Evolutionary conservation across 306 rosid genomes (phyloP).

Genomic region (Gillenia trifoliata): DNA sequence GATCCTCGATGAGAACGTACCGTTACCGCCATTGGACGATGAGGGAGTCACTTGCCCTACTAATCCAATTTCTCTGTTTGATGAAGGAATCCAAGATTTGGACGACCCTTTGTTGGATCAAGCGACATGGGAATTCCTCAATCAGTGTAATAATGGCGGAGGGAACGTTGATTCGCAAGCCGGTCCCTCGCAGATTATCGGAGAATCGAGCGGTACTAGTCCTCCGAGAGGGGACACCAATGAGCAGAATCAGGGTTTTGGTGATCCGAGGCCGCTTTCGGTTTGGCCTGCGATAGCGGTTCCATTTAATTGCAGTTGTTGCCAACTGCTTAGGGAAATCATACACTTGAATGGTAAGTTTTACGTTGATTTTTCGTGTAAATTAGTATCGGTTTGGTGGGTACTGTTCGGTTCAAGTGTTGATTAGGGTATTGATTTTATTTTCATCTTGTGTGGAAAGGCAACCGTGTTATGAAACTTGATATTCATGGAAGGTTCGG

Average conservation of each 20-base stretch:
- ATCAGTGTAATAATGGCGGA: background rate
- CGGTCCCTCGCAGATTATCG: slow-evolving; percentile 16
- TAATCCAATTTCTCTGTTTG: background rate
- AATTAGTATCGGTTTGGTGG: background rate
- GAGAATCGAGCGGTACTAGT: background rate
- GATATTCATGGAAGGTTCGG: slow-evolving; percentile 75
- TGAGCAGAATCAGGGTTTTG: background rate
- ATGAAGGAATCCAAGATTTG: background rate
- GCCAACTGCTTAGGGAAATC: slow-evolving; percentile 64
- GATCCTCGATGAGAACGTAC: slow-evolving; percentile 7
- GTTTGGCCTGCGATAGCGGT: slow-evolving; percentile 28
- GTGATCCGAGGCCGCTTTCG: background rate
- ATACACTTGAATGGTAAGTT: slow-evolving; percentile 45
- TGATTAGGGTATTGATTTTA: background rate
- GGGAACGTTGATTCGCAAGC: slow-evolving; percentile 9
- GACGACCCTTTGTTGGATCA: background rate
- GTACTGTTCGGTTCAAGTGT: background rate
- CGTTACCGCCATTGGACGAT: background rate
- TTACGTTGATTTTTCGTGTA: background rate
- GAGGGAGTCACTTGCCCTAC: background rate
- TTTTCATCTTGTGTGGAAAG: slow-evolving; percentile 18
- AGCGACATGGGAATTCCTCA: slow-evolving; percentile 2
- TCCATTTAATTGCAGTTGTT: slow-evolving; percentile 51
- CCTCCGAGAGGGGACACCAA: background rate
- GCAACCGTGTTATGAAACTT: slow-evolving; percentile 35